Base-by-base conservation (phyloP, 2,329 filamentous ascomycete genomes). In the Hypoxylon sp. region DNA sequence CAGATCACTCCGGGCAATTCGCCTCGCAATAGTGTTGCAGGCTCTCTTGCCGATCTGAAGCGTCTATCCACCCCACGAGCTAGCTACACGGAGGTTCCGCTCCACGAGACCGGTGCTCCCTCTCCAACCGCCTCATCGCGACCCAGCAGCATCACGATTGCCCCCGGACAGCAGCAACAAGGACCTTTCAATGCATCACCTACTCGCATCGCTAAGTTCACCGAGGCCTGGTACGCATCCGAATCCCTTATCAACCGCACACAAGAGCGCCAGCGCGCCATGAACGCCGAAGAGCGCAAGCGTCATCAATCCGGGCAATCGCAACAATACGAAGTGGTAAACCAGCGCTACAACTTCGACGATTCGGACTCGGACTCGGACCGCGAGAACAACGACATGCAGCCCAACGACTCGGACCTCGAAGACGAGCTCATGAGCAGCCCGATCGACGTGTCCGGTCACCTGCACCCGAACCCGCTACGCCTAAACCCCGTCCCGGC, bases 161-260 rank as follows among this genome's bases (percentile, higher is more conserved):
- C 50, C 20, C 32, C 52, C 21, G 42, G 60, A 1, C 50, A 62
- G 3, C 61, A 60, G 12, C 63, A 63, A 29, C 60, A 66, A 13
- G n/a, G n/a, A n/a, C 60, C 70, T 21, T 65, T 43, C 20, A 66
- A 61, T 47, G 57, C 63, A 8, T 67, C 69, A 32, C 73, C 71
- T 12, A 64, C 63, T 23, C 76, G 78, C 21, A 58, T 69, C 1
- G 71, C 73, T 30, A 77, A 71, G 57, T 81, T 82, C 60, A 81
- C 75, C 4, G 80, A 83, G 62, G 73, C 78, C 0, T 83, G 80
- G 80, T 75, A 75, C 55, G 71, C 80, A 2, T 76, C 78, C 1
- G 79, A 83, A 27, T 80, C 79, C 2, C 74, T 82, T 30, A 74
- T 81, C 63, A 75, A 73, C 40, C 76, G 79, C 60, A 83, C 80